Evolutionary conservation across 2,329 filamentous ascomycete genomes (phyloP).

Genomic region (Penicillium sp.): DNA sequence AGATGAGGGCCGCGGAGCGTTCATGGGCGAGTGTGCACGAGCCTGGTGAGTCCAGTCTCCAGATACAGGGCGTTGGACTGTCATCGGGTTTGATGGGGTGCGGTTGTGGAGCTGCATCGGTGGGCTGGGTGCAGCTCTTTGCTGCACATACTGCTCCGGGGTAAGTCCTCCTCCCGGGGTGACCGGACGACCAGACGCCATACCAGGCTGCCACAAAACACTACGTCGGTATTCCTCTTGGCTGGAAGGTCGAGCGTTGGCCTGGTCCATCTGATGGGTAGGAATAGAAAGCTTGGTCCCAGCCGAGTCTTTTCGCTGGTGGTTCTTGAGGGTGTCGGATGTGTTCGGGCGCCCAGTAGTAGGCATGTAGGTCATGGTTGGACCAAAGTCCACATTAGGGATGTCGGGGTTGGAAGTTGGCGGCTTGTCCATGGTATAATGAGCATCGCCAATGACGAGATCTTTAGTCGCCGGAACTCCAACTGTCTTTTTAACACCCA

Average conservation of each 20-base stretch:
- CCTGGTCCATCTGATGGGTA: constrained; percentile 30
- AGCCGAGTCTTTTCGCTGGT: constrained; percentile 37
- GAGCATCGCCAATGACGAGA: constrained; percentile 50
- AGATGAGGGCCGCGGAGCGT: constrained; percentile 47
- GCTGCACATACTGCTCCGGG: constrained; percentile 80
- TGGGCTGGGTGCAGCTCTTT: constrained; percentile 64
- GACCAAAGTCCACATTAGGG: constrained; percentile 81
- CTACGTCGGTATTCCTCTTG: constrained; percentile 61
- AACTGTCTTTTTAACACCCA: constrained; percentile 77
- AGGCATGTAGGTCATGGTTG: constrained; percentile 70
- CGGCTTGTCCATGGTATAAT: constrained; percentile 41
- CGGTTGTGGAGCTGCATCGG: constrained; percentile 64
- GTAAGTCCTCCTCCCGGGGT: constrained; percentile 61
- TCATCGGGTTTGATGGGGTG: constrained; percentile 54
- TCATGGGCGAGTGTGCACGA: constrained; percentile 38
- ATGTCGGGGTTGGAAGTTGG: constrained; percentile 55
- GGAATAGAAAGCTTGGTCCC: constrained; percentile 26
- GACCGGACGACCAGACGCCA: constrained; percentile 50
- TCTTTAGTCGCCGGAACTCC: constrained; percentile 55
- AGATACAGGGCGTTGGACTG: constrained; percentile 34
- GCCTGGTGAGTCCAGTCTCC: constrained; percentile 41
- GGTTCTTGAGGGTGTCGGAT: constrained; percentile 52
- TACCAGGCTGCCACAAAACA: constrained; percentile 77
- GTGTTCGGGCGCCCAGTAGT: constrained; percentile 57
- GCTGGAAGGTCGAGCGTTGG: constrained; percentile 42